A percentile compares a stretch with the other conserved stretches of the same genome.
Evolutionary conservation across 768 basidiomycete genomes (phyloP).

Genomic region (Mycena pura): DNA sequence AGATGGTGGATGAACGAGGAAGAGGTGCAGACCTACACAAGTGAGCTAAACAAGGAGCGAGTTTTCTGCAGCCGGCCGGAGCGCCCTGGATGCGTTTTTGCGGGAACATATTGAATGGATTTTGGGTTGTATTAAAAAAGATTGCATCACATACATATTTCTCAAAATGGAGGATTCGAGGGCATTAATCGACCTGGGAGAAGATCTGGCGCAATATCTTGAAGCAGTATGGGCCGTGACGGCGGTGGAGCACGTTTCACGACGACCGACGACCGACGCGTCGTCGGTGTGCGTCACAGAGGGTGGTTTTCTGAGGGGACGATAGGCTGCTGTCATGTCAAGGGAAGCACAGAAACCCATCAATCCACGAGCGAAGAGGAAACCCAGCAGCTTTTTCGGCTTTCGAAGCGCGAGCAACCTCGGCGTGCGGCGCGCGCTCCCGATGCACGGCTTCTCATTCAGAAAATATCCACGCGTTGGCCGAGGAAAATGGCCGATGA

Average conservation of each 20-base stretch:
- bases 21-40: constrained; percentile 20
- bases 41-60: constrained; percentile 3
- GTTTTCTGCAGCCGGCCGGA: constrained; percentile 9
- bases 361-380: constrained; percentile 3
- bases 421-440: constrained; percentile 14
- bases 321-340: constrained; percentile 60
- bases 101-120: constrained; percentile 1
- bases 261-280: constrained; percentile 51
- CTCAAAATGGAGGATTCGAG: constrained; percentile 9
- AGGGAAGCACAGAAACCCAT: constrained; percentile 34
- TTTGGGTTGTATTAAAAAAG: constrained; percentile 1
- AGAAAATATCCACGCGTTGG: background rate
- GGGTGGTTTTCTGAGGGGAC: constrained; percentile 39
- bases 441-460: background rate
- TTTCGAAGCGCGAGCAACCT: constrained; percentile 1
- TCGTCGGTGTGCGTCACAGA: constrained; percentile 29
- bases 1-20: constrained; percentile 29
- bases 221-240: constrained; percentile 8
- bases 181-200: constrained; percentile 12
- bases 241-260: constrained; percentile 49
- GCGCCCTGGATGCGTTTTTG: background rate
- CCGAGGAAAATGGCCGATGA: too few species aligned
- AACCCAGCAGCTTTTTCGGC: constrained; percentile 6
- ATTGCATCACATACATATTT: constrained; percentile 16
- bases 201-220: background rate